Percentiles rank a stretch among this genome's conserved stretches.
Conservation (phyloP, 1,284 basidiomycete genomes). For the Anthracocystis walkeri region DNA sequence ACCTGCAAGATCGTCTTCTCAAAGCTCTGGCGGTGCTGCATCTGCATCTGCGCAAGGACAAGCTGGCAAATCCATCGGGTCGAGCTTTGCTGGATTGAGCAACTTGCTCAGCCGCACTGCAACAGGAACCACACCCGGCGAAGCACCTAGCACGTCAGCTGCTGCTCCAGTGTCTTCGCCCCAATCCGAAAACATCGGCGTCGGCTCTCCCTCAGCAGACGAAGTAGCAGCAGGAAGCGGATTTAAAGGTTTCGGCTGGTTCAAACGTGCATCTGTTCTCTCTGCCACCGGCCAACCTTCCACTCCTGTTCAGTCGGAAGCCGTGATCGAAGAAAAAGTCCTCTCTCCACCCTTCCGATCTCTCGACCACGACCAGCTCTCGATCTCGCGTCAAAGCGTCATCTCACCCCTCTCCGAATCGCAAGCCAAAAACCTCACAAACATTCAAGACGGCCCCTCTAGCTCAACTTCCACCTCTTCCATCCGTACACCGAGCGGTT, state of each 20-base stretch:
- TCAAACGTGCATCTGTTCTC: constrained; percentile 42
- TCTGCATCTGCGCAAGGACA: background rate
- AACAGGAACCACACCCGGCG: constrained; percentile 9
- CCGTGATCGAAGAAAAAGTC: constrained; percentile 39
- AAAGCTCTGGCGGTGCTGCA: background rate
- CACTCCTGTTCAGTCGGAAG: constrained; percentile 1
- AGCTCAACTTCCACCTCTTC: constrained; percentile 17
- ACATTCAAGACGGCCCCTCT: background rate
- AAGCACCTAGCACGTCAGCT: constrained; percentile 2
- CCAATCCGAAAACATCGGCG: background rate
- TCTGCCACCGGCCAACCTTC: background rate
- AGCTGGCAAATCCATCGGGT: constrained; percentile 26
- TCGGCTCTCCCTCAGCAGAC: constrained; percentile 8
- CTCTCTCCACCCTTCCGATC: constrained; percentile 51
- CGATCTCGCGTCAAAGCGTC: constrained; percentile 37
- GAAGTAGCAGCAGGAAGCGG: constrained; percentile 19
- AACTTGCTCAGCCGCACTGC: constrained; percentile 30
- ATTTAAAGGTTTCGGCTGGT: constrained; percentile 52
- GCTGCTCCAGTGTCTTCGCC: constrained; percentile 11
- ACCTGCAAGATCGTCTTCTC: constrained; percentile 8
- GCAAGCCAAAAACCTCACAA: constrained; percentile 4
- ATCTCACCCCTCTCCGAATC: constrained; percentile 14
- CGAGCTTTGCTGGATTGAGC: constrained; percentile 41
- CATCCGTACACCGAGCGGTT: constrained; percentile 7
- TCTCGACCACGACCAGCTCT: constrained; percentile 53